phyloP scores from a whole-genome alignment of 192 early-diverging fungal species.

The Linnemannia schmuckeri region DNA sequence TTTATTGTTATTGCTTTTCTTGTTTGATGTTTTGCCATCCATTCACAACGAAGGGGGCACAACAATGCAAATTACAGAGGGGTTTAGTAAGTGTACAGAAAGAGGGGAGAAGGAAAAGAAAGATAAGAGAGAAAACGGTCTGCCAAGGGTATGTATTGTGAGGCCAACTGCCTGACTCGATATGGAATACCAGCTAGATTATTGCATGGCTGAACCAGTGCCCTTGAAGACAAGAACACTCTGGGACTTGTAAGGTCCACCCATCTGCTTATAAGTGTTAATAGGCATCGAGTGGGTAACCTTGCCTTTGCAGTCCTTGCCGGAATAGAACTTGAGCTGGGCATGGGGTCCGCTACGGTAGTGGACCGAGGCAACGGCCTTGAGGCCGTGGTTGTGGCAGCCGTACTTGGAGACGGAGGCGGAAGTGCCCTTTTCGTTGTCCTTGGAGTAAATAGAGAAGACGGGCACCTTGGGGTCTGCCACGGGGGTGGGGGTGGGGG shows the following conservation, averaged over 20 bases:
- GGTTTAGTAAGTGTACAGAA: conserved; percentile 5
- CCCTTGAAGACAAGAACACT: conserved; percentile 33
- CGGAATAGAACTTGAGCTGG: conserved; percentile 15
- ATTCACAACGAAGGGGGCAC: not conserved
- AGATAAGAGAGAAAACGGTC: not conserved
- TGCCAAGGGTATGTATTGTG: not conserved
- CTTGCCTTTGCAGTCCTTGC: conserved; percentile 44
- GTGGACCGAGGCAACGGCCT: conserved; percentile 18
- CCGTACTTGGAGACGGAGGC: conserved; percentile 6
- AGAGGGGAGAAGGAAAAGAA: not conserved
- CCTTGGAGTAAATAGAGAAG: conserved; percentile 19
- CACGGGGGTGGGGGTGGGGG: not conserved
- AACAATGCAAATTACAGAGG: not conserved
- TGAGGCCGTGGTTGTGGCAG: conserved; percentile 32
- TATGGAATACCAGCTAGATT: not conserved
- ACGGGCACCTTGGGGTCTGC: conserved; percentile 13
- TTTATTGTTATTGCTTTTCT: not conserved
- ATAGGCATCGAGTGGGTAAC: conserved; percentile 29
- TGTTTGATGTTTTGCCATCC: not conserved
- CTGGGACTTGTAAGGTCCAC: conserved; percentile 35
- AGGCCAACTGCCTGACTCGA: too few relatives aligned
- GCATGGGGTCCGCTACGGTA: conserved; percentile 15
- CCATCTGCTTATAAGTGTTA: conserved; percentile 31
- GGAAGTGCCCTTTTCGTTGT: conserved; percentile 7
- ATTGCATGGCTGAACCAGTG: not conserved